Evolutionary conservation across 2,329 filamentous ascomycete genomes (phyloP).

Genomic region (Alternaria incomplexa): DNA sequence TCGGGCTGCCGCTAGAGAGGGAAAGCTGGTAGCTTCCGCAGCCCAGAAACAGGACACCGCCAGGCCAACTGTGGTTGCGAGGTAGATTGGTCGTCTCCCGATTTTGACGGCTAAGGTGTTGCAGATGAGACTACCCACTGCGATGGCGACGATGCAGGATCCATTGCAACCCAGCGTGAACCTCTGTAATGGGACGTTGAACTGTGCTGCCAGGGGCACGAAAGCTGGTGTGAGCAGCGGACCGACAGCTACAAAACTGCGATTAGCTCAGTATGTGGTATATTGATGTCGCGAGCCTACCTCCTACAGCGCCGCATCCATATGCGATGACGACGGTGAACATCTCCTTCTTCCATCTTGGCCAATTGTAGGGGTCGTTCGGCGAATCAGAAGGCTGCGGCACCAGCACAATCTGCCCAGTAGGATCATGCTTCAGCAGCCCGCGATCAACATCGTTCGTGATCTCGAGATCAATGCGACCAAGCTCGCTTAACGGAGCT

Average conservation of each 20-base stretch:
- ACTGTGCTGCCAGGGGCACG: constrained; percentile 25
- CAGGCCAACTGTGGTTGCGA: constrained; percentile 27
- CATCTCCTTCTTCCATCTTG: constrained; percentile 35
- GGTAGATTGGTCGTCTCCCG: constrained; percentile 28
- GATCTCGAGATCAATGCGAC: constrained; percentile 20
- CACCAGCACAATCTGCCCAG: constrained; percentile 55
- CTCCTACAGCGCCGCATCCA: constrained; percentile 32
- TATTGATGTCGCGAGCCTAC: constrained; percentile 1
- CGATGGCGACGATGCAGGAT: constrained; percentile 28
- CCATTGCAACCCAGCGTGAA: constrained; percentile 27
- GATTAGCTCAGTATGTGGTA: neutral
- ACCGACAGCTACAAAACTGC: constrained; percentile 21
- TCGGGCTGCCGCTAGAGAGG: constrained; percentile 25
- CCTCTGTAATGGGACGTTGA: constrained; percentile 25
- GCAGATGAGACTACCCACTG: constrained; percentile 25
- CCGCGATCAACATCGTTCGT: constrained; percentile 16
- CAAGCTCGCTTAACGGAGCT: constrained; percentile 28
- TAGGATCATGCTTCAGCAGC: constrained; percentile 29
- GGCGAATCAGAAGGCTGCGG: constrained; percentile 59
- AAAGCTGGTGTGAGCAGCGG: constrained; percentile 31
- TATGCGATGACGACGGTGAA: constrained; percentile 32
- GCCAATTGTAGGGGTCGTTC: constrained; percentile 62
- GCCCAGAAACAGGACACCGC: constrained; percentile 31
- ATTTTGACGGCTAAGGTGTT: constrained; percentile 32
- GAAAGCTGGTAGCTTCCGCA: constrained; percentile 28